Conservation (phyloP, 2,329 filamentous ascomycete species). For the Calonectria hongkongensis region DNA sequence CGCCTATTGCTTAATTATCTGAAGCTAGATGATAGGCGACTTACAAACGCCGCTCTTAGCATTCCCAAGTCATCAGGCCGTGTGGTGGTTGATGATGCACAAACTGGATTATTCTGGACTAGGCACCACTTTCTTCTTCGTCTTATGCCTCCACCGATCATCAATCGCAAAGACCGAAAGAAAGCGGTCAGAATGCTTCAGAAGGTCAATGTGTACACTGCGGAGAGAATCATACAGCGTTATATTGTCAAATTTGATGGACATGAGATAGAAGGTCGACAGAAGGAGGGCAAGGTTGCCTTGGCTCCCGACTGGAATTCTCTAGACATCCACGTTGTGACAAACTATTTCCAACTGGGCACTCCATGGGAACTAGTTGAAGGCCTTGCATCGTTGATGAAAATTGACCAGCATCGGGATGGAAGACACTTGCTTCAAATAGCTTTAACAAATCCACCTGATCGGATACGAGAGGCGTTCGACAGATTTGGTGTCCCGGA, state of each 20-base stretch:
- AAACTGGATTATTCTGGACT: background rate
- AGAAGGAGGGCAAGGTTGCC: background rate
- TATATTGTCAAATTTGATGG: background rate
- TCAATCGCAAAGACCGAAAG: background rate
- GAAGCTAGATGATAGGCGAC: background rate
- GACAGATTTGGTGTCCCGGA: slow-evolving; percentile 3
- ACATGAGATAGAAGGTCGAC: background rate
- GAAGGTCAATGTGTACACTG: background rate
- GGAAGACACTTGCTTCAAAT: slow-evolving; percentile 4
- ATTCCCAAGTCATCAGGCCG: background rate
- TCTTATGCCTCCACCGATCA: background rate
- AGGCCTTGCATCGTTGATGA: background rate
- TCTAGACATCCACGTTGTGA: background rate
- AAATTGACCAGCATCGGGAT: background rate
- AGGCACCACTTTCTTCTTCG: background rate
- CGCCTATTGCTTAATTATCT: background rate
- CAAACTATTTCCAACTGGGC: background rate
- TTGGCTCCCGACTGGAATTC: background rate
- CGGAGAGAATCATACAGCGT: background rate
- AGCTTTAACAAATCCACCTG: slow-evolving; percentile 3
- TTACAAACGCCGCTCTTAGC: background rate
- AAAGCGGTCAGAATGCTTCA: background rate
- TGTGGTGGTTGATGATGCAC: background rate
- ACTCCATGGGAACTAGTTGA: slow-evolving; percentile 1
- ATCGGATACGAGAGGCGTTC: slow-evolving; percentile 4